Evolutionary conservation across 169 alveolate species (phyloP), one percentile per base, ranked within the genome.

Genomic region (Cryptosporidium sp.): DNA sequence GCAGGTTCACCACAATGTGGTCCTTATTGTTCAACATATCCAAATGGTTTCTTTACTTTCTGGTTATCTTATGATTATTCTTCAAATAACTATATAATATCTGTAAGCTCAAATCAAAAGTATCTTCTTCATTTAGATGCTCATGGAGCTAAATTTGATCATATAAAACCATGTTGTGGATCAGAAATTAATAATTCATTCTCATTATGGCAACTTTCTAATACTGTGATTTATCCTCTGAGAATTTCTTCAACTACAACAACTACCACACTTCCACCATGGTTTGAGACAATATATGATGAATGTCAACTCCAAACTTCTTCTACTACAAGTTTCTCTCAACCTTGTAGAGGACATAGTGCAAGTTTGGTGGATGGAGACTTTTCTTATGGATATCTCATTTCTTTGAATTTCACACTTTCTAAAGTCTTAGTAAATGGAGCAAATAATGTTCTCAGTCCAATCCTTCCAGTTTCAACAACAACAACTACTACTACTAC

Each of bases 1-100:
- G 89, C 89, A 12, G 89, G 89, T 16, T 61, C 89, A 7, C 89
- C 89, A 10, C 89, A 80, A 31, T 80, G 89, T 42, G 89, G 89
- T 14, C 89, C 89, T 3, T 80, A 62, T 26, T 80, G 89, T 33
- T 80, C 89, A 9, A 80, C 89, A 6, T 48, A 80, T 42, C 89
- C 89, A 26, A 65, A 51, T 23, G 89, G 89, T 3, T 80, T 60
- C 35, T 80, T 80, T 42, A 80, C 89, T 12, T 80, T 80, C 68
- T 80, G 89, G 89, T 33, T 80, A 9, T 62, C 75, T n/a, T 65
- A 29, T 18, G 89, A 80, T 21, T 21, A 33, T n/a, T 62, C 53
- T 12, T 80, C 89, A 1, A 62, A 65, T 52, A 80, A 61, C 12
- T 80, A 80, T 37, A 29, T 62, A 21, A 58, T 80, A 9, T 62